phyloP scores from a whole-genome alignment of 2,329 filamentous ascomycete species.

The Trichoderma simmonsii region DNA sequence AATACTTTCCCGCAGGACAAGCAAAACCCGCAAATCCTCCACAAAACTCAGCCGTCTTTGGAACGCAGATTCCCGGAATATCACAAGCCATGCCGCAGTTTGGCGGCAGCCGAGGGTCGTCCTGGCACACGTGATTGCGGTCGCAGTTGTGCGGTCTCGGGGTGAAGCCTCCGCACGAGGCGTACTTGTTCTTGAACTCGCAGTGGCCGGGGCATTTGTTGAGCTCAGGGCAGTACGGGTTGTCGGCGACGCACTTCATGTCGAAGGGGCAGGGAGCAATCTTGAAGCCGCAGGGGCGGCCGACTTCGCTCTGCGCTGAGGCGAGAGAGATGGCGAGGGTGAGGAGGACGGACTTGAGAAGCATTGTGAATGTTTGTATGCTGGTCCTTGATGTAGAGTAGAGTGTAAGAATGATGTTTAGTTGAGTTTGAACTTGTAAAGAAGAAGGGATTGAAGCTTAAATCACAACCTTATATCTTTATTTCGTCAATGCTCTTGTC shows the following conservation, averaged over 20 bases:
- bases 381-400: not conserved
- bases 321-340: constrained; percentile 23
- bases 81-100: constrained; percentile 38
- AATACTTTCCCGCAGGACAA: constrained; percentile 30
- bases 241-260: constrained; percentile 27
- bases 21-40: constrained; percentile 26
- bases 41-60: constrained; percentile 24
- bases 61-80: constrained; percentile 33
- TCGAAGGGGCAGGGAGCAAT: constrained; percentile 29
- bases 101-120: constrained; percentile 33
- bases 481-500: not conserved
- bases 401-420: not conserved
- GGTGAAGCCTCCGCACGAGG: constrained; percentile 32
- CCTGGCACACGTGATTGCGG: constrained; percentile 27
- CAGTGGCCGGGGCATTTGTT: constrained; percentile 31
- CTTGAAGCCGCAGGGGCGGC: constrained; percentile 29
- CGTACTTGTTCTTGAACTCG: constrained; percentile 31
- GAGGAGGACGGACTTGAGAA: constrained; percentile 24
- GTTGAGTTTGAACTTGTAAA: not conserved
- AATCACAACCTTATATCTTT: not conserved
- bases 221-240: constrained; percentile 26
- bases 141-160: constrained; percentile 28
- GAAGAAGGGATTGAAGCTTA: not conserved
- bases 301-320: constrained; percentile 1
- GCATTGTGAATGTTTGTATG: constrained; percentile 22